Evolutionary conservation across 2,329 filamentous ascomycete species (phyloP), one percentile per base, ranked within the genome.

Genomic region (Dactylellina haptotyla): DNA sequence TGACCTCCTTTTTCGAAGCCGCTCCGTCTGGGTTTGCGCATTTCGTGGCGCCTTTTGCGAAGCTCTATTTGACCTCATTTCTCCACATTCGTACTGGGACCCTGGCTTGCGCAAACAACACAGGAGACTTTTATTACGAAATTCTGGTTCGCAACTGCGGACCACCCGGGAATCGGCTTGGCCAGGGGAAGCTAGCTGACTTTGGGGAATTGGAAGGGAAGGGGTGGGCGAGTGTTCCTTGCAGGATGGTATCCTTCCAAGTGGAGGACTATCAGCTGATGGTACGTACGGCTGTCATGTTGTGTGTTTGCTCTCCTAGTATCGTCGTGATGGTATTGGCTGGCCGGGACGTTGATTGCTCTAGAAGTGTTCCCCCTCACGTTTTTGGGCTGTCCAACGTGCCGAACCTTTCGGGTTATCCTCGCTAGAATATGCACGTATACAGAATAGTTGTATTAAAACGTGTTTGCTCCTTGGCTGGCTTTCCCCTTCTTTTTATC

Each of bases 31-130:
- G 43, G 62, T 58, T 59, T 43, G 37, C 26, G 58, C 50, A 20
- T 30, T 48, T 18, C n/a, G 58, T 64, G 67, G 67, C 67, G 59
- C n/a, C 26, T 23, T 63, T 48, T 50, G 41, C 39, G 41, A 46
- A 48, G 23, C 30, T 25, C 50, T 48, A 70, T 70, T 70, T 45
- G 65, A 56, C 37, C 37, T n/a, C 57, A 32, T 25, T 37, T 59
- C 43, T 65, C 59, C 58, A 72, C 58, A 63, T 45, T 51, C 30
- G 30, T 30, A 30, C 58, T 34, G 37, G 45, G 20, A 59, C 48
- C 67, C 67, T 45, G 59, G 58, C 43, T 54, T 41, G 53, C 28
- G 59, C 67, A 72, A 72, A 72, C 67, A 72, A 51, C 67, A 65
- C 53, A 54, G 30, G 50, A 54, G 20, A 16, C 5, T 12, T 53